A percentile compares a stretch with the other conserved stretches of the same genome.
These are phyloP conservation scores for Colletotrichum sp. DNA, from an alignment of 2,329 filamentous ascomycete species.

Conservation along the genomic window DNA sequence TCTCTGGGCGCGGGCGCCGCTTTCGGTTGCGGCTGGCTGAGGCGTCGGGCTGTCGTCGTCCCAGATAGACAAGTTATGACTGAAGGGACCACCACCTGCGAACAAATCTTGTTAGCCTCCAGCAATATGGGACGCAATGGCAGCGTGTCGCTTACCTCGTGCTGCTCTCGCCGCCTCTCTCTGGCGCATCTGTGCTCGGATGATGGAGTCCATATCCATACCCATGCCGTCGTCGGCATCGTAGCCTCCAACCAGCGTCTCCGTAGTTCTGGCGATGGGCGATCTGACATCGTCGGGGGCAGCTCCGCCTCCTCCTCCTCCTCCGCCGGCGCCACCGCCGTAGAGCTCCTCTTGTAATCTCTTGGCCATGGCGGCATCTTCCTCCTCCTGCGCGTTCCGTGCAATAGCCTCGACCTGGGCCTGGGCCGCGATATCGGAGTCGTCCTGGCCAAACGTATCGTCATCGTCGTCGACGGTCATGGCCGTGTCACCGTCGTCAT, in stretches of 20 bases:
- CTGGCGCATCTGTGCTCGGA: slow-evolving; percentile 69
- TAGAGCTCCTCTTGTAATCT: slow-evolving; percentile 93
- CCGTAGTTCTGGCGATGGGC: slow-evolving; percentile 88
- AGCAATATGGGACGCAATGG: not conserved
- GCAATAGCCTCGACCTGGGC: slow-evolving; percentile 45
- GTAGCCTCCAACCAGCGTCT: slow-evolving; percentile 80
- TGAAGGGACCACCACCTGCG: slow-evolving; percentile 39
- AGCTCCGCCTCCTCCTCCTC: slow-evolving; percentile 46
- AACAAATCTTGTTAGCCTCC: not conserved
- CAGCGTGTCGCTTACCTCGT: slow-evolving; percentile 26
- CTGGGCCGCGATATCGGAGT: slow-evolving; percentile 31
- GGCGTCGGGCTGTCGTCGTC: slow-evolving; percentile 28
- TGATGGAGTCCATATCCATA: slow-evolving; percentile 56
- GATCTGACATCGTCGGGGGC: slow-evolving; percentile 75
- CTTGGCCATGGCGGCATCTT: slow-evolving; percentile 92
- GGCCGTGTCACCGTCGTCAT: slow-evolving; percentile 65
- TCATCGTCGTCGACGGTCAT: slow-evolving; percentile 44
- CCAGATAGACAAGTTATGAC: slow-evolving; percentile 43
- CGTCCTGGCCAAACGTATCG: slow-evolving; percentile 41
- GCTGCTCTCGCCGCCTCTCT: slow-evolving; percentile 11
- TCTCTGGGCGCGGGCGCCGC: slow-evolving; percentile 72
- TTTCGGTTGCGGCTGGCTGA: slow-evolving; percentile 38
- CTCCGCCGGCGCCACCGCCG: slow-evolving; percentile 34
- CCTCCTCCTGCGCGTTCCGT: slow-evolving; percentile 69
- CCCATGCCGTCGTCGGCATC: slow-evolving; percentile 61